phyloP scores from a whole-genome alignment of 352 stramenopile genomes.

The Globisporangium perplexum region DNA sequence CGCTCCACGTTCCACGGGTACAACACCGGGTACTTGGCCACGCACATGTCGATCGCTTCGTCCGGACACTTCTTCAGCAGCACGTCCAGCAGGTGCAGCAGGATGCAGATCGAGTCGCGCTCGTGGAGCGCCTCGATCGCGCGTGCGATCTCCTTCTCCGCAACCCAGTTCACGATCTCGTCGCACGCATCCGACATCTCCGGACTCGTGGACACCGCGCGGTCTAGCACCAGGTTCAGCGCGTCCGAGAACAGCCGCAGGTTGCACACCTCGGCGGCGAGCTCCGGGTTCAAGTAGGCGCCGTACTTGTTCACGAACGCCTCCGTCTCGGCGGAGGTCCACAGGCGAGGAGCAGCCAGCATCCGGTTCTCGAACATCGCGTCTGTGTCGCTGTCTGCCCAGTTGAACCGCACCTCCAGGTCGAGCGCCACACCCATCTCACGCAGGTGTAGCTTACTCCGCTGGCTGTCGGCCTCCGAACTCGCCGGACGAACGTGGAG shows the following conservation, averaged over 20 bases:
- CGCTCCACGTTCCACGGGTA: slow-evolving; percentile 81
- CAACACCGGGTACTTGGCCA: slow-evolving; percentile 59
- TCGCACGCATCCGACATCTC: slow-evolving; percentile 73
- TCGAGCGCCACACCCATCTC: slow-evolving; percentile 61
- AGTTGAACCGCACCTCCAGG: slow-evolving; percentile 32
- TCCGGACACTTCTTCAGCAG: slow-evolving; percentile 73
- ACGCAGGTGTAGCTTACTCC: slow-evolving; percentile 42
- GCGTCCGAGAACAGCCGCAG: slow-evolving; percentile 54
- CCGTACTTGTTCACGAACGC: slow-evolving; percentile 78
- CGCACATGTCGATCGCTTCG: slow-evolving; percentile 69
- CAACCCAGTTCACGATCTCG: slow-evolving; percentile 75
- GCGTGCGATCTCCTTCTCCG: slow-evolving; percentile 48
- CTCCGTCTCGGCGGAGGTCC: slow-evolving; percentile 47
- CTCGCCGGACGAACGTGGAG: slow-evolving; percentile 38
- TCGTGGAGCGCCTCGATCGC: slow-evolving; percentile 42
- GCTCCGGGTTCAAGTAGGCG: slow-evolving; percentile 78
- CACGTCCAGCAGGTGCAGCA: slow-evolving; percentile 74
- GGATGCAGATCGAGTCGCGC: slow-evolving; percentile 59
- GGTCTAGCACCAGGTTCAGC: slow-evolving; percentile 64
- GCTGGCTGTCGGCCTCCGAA: slow-evolving; percentile 15
- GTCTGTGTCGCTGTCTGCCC: slow-evolving; percentile 5
- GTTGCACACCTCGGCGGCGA: slow-evolving; percentile 78
- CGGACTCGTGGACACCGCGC: slow-evolving; percentile 64
- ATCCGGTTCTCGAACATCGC: slow-evolving; percentile 3
- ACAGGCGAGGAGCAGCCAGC: slow-evolving; percentile 11